A percentile compares a stretch with the other conserved stretches of the same genome.
Evolutionary conservation across 1,139 yeast species (phyloP).

Genomic region (Candida mesenterica): DNA sequence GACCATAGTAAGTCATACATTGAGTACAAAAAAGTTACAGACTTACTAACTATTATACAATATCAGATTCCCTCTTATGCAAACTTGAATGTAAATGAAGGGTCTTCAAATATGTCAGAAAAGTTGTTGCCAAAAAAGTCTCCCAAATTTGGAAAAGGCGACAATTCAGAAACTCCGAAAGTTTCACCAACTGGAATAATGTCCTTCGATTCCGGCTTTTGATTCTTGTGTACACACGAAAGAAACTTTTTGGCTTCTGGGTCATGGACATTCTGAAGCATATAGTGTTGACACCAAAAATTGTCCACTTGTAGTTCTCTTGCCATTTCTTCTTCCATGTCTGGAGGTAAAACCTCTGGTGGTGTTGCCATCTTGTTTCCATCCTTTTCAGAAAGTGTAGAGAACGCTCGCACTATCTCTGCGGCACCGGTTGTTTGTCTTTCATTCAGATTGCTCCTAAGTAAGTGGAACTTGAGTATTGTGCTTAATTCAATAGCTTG

Average conservation of each 20-base stretch:
- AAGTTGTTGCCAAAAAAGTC: conserved; percentile 7
- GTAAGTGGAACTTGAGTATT: conserved; percentile 5
- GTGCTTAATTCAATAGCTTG: conserved; percentile 8
- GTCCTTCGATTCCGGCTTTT: not conserved
- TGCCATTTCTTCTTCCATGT: conserved; percentile 16
- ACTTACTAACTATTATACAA: too few species aligned
- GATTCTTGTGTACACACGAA: conserved; percentile 4
- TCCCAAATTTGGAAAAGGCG: conserved; percentile 7
- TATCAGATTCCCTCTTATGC: too few species aligned
- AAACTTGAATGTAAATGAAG: conserved; percentile 6
- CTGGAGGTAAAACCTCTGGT: conserved; percentile 5
- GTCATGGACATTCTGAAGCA: conserved; percentile 4
- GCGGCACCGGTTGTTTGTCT: conserved; percentile 3
- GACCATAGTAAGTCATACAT: too few species aligned
- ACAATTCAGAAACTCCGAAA: conserved; percentile 2
- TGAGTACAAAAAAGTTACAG: too few species aligned
- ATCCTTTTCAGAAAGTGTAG: conserved; percentile 1
- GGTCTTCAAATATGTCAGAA: conserved; percentile 6
- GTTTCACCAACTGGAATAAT: not conserved
- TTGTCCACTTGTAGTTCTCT: conserved; percentile 21
- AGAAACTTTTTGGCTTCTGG: conserved; percentile 4
- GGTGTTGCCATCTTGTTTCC: conserved; percentile 1
- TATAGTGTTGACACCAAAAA: conserved; percentile 15
- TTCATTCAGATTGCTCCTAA: conserved; percentile 1
- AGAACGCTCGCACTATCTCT: conserved; percentile 5